A percentile compares a stretch with the other conserved stretches of the same genome.
These are phyloP conservation scores for Neopestalotiopsis sp. DNA, from an alignment of 2,329 filamentous ascomycete genomes.

Conservation along the genomic window DNA sequence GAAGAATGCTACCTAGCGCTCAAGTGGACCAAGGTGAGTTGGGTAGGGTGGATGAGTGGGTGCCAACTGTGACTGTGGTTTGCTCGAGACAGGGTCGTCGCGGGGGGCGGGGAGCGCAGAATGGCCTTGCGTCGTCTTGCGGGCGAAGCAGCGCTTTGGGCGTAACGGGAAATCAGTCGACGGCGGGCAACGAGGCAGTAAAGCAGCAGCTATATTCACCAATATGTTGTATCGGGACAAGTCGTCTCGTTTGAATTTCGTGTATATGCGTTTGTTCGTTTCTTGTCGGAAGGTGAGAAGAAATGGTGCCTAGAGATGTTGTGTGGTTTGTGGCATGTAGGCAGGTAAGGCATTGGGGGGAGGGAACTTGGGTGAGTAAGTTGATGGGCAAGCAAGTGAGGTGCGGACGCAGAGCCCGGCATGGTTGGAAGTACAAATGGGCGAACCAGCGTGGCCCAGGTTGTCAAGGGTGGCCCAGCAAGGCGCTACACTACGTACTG, in stretches of 20 bases:
- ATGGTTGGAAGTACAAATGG: background rate
- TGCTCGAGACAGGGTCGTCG: conserved; percentile 11
- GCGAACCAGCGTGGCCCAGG: background rate
- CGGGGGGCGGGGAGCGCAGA: background rate
- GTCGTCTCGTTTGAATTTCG: background rate
- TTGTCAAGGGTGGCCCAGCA: conserved; percentile 4
- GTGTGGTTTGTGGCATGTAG: no score
- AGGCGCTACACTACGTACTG: background rate
- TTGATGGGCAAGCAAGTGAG: no score
- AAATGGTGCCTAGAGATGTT: no score
- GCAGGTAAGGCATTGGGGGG: no score
- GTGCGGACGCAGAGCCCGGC: no score
- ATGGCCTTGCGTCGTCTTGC: background rate
- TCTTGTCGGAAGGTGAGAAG: no score
- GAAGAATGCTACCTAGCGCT: conserved; percentile 18
- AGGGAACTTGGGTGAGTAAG: no score
- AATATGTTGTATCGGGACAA: background rate
- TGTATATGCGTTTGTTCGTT: no score
- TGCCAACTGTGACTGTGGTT: background rate
- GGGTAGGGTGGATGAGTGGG: conserved; percentile 3
- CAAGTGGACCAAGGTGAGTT: conserved; percentile 10
- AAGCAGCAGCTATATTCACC: no score
- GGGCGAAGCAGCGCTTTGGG: background rate
- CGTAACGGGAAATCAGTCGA: background rate
- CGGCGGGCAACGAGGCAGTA: no score